Percentiles rank a stretch among this genome's conserved stretches.
Evolutionary conservation across 129 eudicot species (phyloP).

Genomic region (Chrysanthemum lavandulifolium): DNA sequence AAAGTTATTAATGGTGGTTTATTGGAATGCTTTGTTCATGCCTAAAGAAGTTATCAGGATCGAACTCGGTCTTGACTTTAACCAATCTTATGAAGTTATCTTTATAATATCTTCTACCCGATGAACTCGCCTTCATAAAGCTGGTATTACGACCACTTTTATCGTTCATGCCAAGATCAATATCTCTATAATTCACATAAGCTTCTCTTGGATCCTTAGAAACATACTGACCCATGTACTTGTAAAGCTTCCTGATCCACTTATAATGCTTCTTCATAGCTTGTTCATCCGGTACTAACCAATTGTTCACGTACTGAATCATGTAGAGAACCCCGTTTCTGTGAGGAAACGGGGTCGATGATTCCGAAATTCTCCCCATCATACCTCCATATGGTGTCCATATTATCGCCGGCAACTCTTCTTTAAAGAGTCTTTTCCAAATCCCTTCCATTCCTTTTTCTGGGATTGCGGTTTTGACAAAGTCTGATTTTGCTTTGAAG

Average conservation of each 20-base stretch:
- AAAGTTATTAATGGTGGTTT: neutral
- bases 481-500: constrained; percentile 44
- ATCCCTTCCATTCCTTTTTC: constrained; percentile 35
- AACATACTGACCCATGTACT: constrained; percentile 40
- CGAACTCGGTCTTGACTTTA: constrained; percentile 30
- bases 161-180: constrained; percentile 39
- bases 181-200: constrained; percentile 45
- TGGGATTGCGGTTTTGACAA: constrained; percentile 27
- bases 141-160: constrained; percentile 31
- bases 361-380: constrained; percentile 36
- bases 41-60: constrained; percentile 33
- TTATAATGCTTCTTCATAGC: constrained; percentile 18
- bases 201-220: constrained; percentile 39
- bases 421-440: constrained; percentile 25
- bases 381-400: constrained; percentile 46
- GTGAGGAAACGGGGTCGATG: constrained; percentile 41
- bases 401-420: constrained; percentile 27
- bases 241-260: constrained; percentile 31
- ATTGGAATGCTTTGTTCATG: constrained; percentile 48
- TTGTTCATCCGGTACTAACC: constrained; percentile 11
- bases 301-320: constrained; percentile 34
- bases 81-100: constrained; percentile 34
- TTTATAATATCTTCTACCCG: constrained; percentile 34
- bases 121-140: constrained; percentile 25
- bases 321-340: constrained; percentile 34